Base-by-base conservation (phyloP, 495 filamentous ascomycete species). In the Talaromyces trachyspermus region DNA sequence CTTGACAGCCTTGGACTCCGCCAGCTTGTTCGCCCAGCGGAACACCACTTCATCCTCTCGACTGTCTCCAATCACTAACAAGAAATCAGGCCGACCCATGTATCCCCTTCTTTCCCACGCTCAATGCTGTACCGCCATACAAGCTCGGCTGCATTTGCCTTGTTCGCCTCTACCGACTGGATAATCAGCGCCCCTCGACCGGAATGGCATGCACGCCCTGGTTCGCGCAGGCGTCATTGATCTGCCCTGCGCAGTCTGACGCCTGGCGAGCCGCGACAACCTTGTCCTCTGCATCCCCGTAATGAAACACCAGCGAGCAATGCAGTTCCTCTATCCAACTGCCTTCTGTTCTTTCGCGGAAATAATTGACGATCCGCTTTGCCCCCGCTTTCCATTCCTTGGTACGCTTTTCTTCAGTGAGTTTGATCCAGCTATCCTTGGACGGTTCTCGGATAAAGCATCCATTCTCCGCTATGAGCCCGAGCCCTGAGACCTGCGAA, bases 1-100 rank as follows among this genome's bases (percentile, higher is more conserved):
- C 26, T 80, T 62, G 35, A 94, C 71, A 5, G 58, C 62, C 23
- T 73, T 69, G 27, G 67, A 63, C 1, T 65, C 69, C 18, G 69
- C 70, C 22, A 95, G 64, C 25, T 79, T 72, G 63, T 95, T 95
- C 22, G 89, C 90, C 90, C 90, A 96, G 26, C 83, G 85, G 71
- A 90, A 96, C 18, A 95, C 82, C 38, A 87, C 82, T 59, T 95
- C 90, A 54, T 96, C 90, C 49, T 95, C 90, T 5, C 90, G 85
- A 35, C 86, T 85, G 58, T 95, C 88, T 29, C 90, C 90, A 37
- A 87, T 74, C 6, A 92, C 86, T 62, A 95, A 77, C 33, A 96
- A 61, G 63, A 95, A 95, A 55, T 94, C 86, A 0, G 81, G 78
- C 51, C 63, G 59, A 2, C 54, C 46, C 25, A 71, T 61, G 9